Percentiles rank a stretch among this genome's conserved stretches.
phyloP scores from a whole-genome alignment of 805 yeast species.

The Yarrowia porcina region DNA sequence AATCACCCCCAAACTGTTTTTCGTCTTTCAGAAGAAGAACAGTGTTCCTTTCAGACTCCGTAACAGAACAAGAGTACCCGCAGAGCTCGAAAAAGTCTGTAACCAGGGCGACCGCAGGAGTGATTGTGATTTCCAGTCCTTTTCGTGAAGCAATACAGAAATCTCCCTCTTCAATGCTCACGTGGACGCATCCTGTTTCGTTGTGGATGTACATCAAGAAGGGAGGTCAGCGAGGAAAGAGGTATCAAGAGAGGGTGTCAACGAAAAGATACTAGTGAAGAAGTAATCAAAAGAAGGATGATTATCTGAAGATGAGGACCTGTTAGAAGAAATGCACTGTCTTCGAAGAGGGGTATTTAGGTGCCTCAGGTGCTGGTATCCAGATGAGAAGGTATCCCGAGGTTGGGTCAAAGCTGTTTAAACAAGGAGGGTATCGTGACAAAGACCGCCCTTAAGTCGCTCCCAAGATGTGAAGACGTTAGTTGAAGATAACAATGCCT shows the following conservation, averaged over 20 bases:
- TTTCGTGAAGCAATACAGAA: neutral
- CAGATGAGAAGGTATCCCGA: too few species aligned
- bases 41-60: neutral
- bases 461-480: too few species aligned
- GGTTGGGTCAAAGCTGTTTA: too few species aligned
- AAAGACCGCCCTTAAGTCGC: too few species aligned
- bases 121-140: neutral
- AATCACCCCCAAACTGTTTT: conserved; percentile 6
- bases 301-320: too few species aligned
- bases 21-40: neutral
- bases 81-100: neutral
- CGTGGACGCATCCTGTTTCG: neutral
- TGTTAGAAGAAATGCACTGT: too few species aligned
- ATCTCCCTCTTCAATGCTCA: neutral
- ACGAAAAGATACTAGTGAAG: too few species aligned
- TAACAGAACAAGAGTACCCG: neutral
- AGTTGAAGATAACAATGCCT: too few species aligned
- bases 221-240: too few species aligned
- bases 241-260: neutral
- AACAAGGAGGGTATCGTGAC: too few species aligned
- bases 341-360: too few species aligned
- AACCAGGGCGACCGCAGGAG: neutral
- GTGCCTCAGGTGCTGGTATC: too few species aligned
- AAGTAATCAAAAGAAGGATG: neutral
- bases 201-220: neutral